Conservation (phyloP, 768 basidiomycete genomes). For the Fomitopsis pulvina region DNA sequence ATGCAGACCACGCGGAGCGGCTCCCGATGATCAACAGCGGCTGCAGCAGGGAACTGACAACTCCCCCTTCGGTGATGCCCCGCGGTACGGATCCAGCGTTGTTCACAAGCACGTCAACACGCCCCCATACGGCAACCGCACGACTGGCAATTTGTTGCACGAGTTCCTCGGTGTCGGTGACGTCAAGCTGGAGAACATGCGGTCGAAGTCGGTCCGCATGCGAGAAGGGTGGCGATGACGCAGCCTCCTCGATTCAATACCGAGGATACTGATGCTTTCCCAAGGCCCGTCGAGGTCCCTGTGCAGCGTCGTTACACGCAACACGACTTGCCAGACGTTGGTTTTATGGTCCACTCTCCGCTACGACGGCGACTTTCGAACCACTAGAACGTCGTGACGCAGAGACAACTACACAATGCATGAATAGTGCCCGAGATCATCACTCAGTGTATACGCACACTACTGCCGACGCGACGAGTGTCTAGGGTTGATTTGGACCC, state of each 20-base stretch:
- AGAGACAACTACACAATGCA: too few species aligned
- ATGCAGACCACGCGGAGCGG: slow-evolving; percentile 27
- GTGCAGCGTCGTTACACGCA: too few species aligned
- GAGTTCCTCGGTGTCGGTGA: slow-evolving; percentile 23
- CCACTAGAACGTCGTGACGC: too few species aligned
- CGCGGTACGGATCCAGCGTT: slow-evolving; percentile 42
- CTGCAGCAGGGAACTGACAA: too few species aligned
- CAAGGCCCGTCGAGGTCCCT: slow-evolving; percentile 33
- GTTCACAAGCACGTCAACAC: slow-evolving; percentile 35
- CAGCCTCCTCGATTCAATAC: slow-evolving; percentile 39
- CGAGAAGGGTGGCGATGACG: slow-evolving; percentile 37
- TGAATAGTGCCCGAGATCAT: too few species aligned
- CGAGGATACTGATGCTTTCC: slow-evolving; percentile 30
- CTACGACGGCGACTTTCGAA: too few species aligned
- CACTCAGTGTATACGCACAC: too few species aligned
- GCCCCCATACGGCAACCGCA: slow-evolving; percentile 23
- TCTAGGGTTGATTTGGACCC: too few species aligned
- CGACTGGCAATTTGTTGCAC: slow-evolving; percentile 27
- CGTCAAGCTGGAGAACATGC: slow-evolving; percentile 30
- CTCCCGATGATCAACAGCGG: slow-evolving; percentile 26
- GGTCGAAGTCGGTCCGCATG: slow-evolving; percentile 16
- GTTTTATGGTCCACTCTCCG: too few species aligned
- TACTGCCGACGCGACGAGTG: too few species aligned
- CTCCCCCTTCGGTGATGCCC: slow-evolving; percentile 33
- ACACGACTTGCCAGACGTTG: too few species aligned